Base-by-base conservation (phyloP, 2,329 filamentous ascomycete genomes). In the Xenoacremonium recifei region DNA sequence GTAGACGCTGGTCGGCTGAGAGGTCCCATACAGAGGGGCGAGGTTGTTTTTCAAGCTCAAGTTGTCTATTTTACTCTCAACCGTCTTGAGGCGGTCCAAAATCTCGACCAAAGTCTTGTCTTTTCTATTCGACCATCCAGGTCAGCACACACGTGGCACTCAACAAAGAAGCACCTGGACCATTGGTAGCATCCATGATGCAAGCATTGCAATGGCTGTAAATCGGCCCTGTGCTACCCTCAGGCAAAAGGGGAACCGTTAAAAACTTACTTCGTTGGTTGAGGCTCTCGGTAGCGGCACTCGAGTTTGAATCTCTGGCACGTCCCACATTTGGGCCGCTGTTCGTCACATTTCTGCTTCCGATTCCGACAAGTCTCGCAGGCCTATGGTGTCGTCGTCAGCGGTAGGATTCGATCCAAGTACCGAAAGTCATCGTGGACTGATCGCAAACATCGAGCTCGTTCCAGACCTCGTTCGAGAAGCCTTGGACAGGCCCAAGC, bases 291-390 rank as follows among this genome's bases (percentile, higher is more conserved):
- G 57, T 84, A 84, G 48, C 70, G 69, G 59, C 81, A 85, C 29
- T 77, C 73, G 47, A 80, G 69, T 53, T 75, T 72, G 54, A 80
- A 73, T 47, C 74, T 72, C 45, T 72, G 66, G 59, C 80, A 85
- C 13, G 77, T 74, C 42, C 75, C 68, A 58, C 81, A 85, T 60
- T 77, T 80, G 15, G 80, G 80, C 41, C 79, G 68, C 54, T 73
- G 68, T 58, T 84, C 80, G 58, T 83, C 79, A 62, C 81, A 85
- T 66, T 76, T 80, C 51, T 82, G 79, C 62, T 84, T 85, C 50
- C 80, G 76, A 37, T 60, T 64, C 36, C 78, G 72, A 59, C 79
- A 82, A 21, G 72, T 79, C 53, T 82, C 76, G 63, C 79, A 82
- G 16, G 79, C 78, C 67, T 74, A 21, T 9, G 36, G 17, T 13